These are phyloP conservation scores for Neopestalotiopsis sp. DNA, from an alignment of 2,329 filamentous ascomycete genomes.

Conservation along the genomic window DNA sequence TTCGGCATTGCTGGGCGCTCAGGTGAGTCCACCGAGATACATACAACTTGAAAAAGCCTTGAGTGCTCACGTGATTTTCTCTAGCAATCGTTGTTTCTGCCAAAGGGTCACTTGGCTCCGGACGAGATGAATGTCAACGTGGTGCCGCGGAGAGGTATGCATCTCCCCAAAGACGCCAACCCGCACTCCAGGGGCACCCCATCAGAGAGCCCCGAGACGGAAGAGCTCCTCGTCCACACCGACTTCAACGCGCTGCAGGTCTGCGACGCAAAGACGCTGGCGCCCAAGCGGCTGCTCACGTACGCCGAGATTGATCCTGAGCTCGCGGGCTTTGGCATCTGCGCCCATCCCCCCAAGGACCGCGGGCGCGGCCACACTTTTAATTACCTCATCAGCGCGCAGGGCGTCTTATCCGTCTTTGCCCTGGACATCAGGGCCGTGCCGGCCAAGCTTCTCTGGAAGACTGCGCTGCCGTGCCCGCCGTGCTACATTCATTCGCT, in stretches of 20 bases:
- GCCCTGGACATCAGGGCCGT: slow-evolving; percentile 22
- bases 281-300: slow-evolving; percentile 25
- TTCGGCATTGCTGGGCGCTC: slow-evolving; percentile 23
- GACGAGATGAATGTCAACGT: slow-evolving; percentile 25
- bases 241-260: slow-evolving; percentile 25
- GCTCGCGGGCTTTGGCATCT: slow-evolving; percentile 25
- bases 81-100: slow-evolving; percentile 23
- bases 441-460: slow-evolving; percentile 23
- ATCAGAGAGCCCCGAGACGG: slow-evolving; percentile 17
- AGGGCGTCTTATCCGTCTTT: slow-evolving; percentile 23
- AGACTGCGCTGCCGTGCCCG: slow-evolving; percentile 23
- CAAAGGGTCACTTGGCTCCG: slow-evolving; percentile 15
- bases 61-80: background rate
- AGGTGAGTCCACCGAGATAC: slow-evolving; percentile 16
- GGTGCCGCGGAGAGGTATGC: slow-evolving; percentile 23
- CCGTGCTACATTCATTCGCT: slow-evolving; percentile 26
- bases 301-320: slow-evolving; percentile 26
- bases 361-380: slow-evolving; percentile 23
- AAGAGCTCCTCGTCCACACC: slow-evolving; percentile 24
- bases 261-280: slow-evolving; percentile 24
- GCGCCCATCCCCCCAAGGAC: slow-evolving; percentile 26
- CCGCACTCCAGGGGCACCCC: slow-evolving; percentile 20
- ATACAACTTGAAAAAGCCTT: background rate
- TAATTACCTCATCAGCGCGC: slow-evolving; percentile 23
- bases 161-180: slow-evolving; percentile 22